Base-by-base conservation (phyloP, 2,329 filamentous ascomycete genomes). In the Diaporthe longicolla region DNA sequence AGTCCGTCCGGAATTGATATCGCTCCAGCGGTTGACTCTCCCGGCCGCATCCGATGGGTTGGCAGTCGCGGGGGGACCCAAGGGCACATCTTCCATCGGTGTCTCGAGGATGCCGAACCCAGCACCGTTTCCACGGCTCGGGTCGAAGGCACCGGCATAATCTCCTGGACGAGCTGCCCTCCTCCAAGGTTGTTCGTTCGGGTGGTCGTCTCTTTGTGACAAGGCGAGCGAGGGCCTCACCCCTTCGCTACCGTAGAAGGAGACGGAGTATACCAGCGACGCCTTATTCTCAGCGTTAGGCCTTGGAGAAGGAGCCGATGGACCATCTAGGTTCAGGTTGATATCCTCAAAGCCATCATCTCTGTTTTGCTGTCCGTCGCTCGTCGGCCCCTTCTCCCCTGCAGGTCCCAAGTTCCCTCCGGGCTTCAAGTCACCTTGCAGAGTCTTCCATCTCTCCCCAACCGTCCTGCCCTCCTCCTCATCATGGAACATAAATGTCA, bases 131-230 rank as follows among this genome's bases (percentile, higher is more conserved):
- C 75, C 52, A 55, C 75, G 66, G 24, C 32, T 68, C 9, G 73
- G 75, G 15, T 75, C 75, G 4, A 73, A 52, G 1, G 75, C 75
- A 35, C 73, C 75, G 3, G 72, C 75, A 24, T 75, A 74, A 29
- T 75, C 75, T 15, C 70, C 75, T 21, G 74, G 57, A 11, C 73
- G 69, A 45, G 70, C 52, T 48, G 50, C 57, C 63, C 75, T 52
- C 48, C 75, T 73, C 74, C 74, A 75, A 19, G 74, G 74, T 61
- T 75, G 74, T n/a, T 74, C 61, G 17, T 75, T 43, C 10, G 72
- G 74, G 15, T 72, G 45, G 21, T 55, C 32, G 24, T 59, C 37
- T 32, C 21, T 32, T 1, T n/a, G 68, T 3, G 40, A 50, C 9
- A 74, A 6, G 0, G 59, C 19, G 45, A 58, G 13, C 11, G 71